A percentile compares a stretch with the other conserved stretches of the same genome.
Evolutionary conservation across 768 basidiomycete species (phyloP).

Genomic region (Tricholoma bakamatsutake): DNA sequence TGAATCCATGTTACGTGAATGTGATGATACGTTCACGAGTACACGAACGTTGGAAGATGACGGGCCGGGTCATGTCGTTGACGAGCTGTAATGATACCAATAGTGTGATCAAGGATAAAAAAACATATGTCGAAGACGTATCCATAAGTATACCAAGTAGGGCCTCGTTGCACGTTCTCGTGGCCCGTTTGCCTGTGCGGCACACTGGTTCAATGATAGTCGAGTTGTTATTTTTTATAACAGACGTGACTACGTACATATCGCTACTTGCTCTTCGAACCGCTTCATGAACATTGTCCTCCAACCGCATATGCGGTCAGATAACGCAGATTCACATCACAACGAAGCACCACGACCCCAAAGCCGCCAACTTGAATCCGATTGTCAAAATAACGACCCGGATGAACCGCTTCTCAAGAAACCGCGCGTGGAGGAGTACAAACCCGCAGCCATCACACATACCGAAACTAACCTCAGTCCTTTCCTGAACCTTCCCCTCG

Average conservation of each 20-base stretch:
- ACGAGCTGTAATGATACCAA: not conserved
- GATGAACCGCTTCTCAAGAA: not conserved
- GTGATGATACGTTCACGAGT: not conserved
- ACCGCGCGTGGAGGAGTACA: not conserved
- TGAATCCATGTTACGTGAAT: not conserved
- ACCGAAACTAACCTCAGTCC: not conserved
- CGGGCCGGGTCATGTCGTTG: not conserved
- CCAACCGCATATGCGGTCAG: not conserved
- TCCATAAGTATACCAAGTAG: too few relatives aligned
- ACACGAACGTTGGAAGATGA: not conserved
- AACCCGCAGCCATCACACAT: not conserved
- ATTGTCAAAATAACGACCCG: not conserved
- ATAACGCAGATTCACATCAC: not conserved
- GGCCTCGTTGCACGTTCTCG: too few relatives aligned
- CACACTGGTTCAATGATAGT: too few relatives aligned
- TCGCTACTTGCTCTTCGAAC: not conserved
- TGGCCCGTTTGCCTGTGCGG: too few relatives aligned
- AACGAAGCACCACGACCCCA: not conserved
- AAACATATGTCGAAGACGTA: too few relatives aligned
- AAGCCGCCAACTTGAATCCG: not conserved
- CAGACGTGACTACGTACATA: too few relatives aligned
- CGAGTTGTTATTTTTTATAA: too few relatives aligned
- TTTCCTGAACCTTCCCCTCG: constrained; percentile 43
- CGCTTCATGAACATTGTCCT: not conserved
- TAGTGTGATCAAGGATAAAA: too few relatives aligned